Conservation (phyloP, 192 early-diverging fungal genomes). For the Coemansia sp. region DNA sequence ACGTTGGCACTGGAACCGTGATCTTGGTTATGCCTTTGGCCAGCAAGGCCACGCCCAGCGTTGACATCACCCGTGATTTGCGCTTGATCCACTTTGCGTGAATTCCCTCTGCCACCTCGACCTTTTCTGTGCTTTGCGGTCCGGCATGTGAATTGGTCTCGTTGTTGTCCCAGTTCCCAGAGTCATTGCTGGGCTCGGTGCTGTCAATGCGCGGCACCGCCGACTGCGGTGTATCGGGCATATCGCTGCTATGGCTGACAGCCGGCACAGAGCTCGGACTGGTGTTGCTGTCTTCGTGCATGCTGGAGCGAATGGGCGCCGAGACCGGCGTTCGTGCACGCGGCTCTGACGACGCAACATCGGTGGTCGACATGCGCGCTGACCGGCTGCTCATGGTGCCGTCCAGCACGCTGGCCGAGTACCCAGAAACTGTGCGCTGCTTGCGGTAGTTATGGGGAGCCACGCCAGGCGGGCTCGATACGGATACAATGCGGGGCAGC, state of each 20-base stretch:
- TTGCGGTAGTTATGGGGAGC: constrained; percentile 18
- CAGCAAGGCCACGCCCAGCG: constrained; percentile 24
- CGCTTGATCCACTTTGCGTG: constrained; percentile 50
- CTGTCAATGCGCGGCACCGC: constrained; percentile 7
- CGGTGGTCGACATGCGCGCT: constrained; percentile 22
- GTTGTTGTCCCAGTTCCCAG: constrained; percentile 10
- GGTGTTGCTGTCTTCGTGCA: not conserved
- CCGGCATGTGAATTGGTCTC: constrained; percentile 19
- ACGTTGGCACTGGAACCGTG: constrained; percentile 14
- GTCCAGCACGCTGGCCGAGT: constrained; percentile 16
- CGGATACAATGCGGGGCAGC: constrained; percentile 48
- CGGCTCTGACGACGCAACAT: constrained; percentile 6
- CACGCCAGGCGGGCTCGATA: constrained; percentile 29
- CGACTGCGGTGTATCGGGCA: constrained; percentile 26
- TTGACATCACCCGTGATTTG: constrained; percentile 48
- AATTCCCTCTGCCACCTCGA: not conserved
- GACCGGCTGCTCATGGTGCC: constrained; percentile 1
- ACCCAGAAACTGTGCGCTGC: constrained; percentile 27
- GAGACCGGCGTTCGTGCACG: constrained; percentile 25
- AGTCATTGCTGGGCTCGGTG: not conserved
- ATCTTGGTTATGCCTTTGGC: constrained; percentile 27
- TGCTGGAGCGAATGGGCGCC: constrained; percentile 16
- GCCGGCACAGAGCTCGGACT: not conserved
- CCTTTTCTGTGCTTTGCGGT: not conserved
- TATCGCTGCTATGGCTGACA: not conserved